Evolutionary conservation across 306 rosid genomes (phyloP).

Genomic region (Sicyos baderoa): DNA sequence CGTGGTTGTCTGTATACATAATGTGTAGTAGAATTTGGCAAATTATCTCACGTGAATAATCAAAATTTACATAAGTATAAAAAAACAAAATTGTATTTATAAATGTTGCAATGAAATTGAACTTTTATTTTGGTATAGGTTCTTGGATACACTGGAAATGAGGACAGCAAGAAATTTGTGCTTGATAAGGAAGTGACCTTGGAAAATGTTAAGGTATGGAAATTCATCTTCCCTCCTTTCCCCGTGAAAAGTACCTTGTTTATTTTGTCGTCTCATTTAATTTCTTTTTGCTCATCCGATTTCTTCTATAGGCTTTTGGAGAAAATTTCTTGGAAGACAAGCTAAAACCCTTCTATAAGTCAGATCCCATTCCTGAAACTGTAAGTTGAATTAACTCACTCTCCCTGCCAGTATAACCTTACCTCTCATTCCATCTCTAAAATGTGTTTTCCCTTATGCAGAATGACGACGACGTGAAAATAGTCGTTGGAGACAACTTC

Average conservation of each 20-base stretch:
- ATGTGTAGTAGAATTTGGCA: too few species aligned
- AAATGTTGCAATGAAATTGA: neutral
- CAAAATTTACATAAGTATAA: too few species aligned
- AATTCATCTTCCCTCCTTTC: constrained; percentile 15
- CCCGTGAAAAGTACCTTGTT: neutral
- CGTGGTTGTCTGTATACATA: neutral
- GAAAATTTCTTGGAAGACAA: constrained; percentile 84
- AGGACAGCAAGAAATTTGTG: constrained; percentile 73
- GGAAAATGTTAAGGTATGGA: constrained; percentile 61
- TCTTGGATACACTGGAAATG: constrained; percentile 79
- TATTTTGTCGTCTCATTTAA: neutral
- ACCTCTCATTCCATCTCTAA: constrained; percentile 14
- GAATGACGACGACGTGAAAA: constrained; percentile 85
- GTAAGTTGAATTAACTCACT: constrained; percentile 37
- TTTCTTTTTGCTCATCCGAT: constrained; percentile 9
- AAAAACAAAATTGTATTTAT: neutral
- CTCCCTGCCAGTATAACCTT: constrained; percentile 19
- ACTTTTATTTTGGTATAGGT: constrained; percentile 37
- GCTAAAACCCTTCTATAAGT: constrained; percentile 79
- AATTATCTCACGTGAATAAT: too few species aligned
- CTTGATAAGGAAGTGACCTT: constrained; percentile 57
- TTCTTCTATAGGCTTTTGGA: constrained; percentile 57
- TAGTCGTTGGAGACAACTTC: constrained; percentile 85
- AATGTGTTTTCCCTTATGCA: constrained; percentile 22
- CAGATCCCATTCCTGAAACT: constrained; percentile 84